Conservation (phyloP, 495 filamentous ascomycete genomes). For the Elaphomyces granulatus region DNA sequence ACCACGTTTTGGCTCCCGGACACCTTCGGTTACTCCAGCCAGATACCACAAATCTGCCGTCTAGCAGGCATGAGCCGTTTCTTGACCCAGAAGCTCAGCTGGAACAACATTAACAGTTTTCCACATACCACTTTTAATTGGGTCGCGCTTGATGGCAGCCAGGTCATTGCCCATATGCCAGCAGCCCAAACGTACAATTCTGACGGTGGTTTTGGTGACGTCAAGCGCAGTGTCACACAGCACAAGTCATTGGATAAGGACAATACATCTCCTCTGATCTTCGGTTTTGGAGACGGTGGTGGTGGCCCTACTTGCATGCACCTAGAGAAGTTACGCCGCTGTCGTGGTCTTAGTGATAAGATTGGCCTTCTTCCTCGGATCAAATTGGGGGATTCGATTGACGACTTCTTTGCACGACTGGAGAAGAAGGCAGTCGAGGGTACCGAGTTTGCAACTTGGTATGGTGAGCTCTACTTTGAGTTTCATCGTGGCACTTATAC, state of each 20-base stretch:
- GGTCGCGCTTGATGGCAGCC: conserved; percentile 87
- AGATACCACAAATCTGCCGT: conserved; percentile 84
- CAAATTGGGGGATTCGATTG: conserved; percentile 83
- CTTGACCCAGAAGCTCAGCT: conserved; percentile 91
- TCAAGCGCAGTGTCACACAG: conserved; percentile 76
- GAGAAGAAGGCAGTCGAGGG: conserved; percentile 59
- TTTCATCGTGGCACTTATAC: conserved; percentile 94
- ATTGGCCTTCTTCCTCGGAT: conserved; percentile 71
- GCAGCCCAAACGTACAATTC: conserved; percentile 92
- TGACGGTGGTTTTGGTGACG: conserved; percentile 87
- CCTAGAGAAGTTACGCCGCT: conserved; percentile 88
- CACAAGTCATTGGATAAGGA: conserved; percentile 94
- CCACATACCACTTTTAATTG: conserved; percentile 98
- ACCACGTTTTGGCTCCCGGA: conserved; percentile 95
- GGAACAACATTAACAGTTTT: conserved; percentile 99
- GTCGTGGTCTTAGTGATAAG: conserved; percentile 82
- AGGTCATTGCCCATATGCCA: conserved; percentile 95
- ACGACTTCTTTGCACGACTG: conserved; percentile 81
- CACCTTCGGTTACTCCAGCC: conserved; percentile 92
- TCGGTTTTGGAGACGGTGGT: conserved; percentile 92
- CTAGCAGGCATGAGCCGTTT: conserved; percentile 90
- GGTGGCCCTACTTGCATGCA: conserved; percentile 91
- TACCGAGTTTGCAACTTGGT: conserved; percentile 83
- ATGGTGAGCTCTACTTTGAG: conserved; percentile 95
- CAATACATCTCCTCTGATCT: conserved; percentile 73